Evolutionary conservation across 495 filamentous ascomycete genomes (phyloP), one percentile per base, ranked within the genome.

Genomic region (Pseudomonodictys pantanalensis): DNA sequence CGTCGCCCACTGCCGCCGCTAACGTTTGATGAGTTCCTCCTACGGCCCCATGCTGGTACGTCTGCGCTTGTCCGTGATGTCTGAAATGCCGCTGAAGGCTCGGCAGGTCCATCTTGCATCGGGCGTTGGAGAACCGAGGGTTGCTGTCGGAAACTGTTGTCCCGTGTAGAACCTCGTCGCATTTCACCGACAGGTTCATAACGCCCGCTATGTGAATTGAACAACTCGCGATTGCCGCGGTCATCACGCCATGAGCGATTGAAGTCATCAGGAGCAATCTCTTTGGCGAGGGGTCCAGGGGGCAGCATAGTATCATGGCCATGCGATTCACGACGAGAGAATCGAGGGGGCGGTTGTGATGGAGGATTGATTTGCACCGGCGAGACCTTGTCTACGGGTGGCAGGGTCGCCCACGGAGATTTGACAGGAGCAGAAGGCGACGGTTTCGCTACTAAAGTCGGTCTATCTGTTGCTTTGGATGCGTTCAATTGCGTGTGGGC

Each of bases 261-360:
- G 69, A 97, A 97, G 63, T 95, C 91, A 70, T 97, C 93, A 4
- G 92, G 90, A 8, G 90, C 90, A 65, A 97, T 93, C 71, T 97
- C 91, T 68, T 89, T 89, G 3, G 86, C 79, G 35, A 77, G 76
- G 6, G 65, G 74, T 54, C n/a, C n/a, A n/a, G n/a, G n/a, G n/a
- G 74, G 75, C 22, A 75, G 76, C 43, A 76, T 72, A 17, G 60
- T 69, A 61, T 77, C 76, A 58, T 71, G 75, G 9, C 70, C 66
- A 46, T 72, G 68, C 51, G 55, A 45, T 38, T 67, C 66, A 24
- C 68, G 70, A 0, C 62, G 60, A 28, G 65, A 70, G 28, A 30
- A 63, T 38, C 65, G 28, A 10, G 56, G 58, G 15, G 61, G 65
- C 33, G 58, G 30, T 39, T 60, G 69, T n/a, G 64, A 56, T 0